Evolutionary conservation across 768 basidiomycete species (phyloP), one percentile per base, ranked within the genome.

Genomic region (Boletus bicolor): DNA sequence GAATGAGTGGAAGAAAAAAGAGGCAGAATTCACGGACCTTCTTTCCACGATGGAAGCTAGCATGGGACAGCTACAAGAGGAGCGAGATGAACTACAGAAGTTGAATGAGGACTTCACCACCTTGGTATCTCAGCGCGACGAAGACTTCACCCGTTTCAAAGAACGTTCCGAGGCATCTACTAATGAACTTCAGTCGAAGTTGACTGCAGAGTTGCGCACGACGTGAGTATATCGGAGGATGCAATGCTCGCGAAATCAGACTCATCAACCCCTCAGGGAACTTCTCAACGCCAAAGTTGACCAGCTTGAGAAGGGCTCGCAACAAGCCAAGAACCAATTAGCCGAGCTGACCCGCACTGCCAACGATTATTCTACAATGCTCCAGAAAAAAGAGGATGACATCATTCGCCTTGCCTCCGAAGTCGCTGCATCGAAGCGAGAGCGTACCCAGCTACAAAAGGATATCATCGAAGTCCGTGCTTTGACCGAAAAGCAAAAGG

Each of bases 351-450:
- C 83, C n/a, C 82, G 87, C 26, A 86, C 88, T 2, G 80, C 87
- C 12, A 83, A 82, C 3, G 91, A 93, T 19, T 88, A 87, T 59
- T 85, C 91, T 7, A 75, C 73, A 15, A 83, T 86, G 75, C 82
- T 93, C 63, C 81, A 87, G 74, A 81, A 79, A 72, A 91, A 89
- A 69, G 92, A 94, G 44, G 80, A 82, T 3, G 85, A 89, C 24
- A 78, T 89, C n/a, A 64, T 74, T 5, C 72, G 76, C 10, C 74
- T 92, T 21, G 66, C 75, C 0, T 66, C 77, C 8, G 82, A 90
- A 43, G 67, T 89, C 12, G 78, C 81, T 4, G 65, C 73, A 15
- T 76, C 81, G 49, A 82, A 83, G 55, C 66, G 70, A 15, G 85
- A 89, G 51, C 81, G 82, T 21, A 75, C 78, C 17, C 74, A 75